These are phyloP conservation scores for Symbiodinium pilosum DNA, from an alignment of 73 alveolate genomes.

Conservation along the genomic window DNA sequence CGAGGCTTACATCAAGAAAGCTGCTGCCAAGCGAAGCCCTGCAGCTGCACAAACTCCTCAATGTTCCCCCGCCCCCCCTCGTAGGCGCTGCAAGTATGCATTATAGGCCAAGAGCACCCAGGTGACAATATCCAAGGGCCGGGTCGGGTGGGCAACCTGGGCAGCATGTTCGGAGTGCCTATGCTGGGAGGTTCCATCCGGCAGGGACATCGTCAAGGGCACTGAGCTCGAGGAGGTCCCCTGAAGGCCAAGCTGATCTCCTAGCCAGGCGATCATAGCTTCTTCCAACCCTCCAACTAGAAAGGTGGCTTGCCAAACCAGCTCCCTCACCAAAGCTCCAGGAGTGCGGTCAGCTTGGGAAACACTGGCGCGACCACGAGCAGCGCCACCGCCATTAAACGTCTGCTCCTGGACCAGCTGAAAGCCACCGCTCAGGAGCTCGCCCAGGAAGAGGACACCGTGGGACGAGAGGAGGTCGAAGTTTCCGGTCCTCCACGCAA, in stretches of 20 bases:
- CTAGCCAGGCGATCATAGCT: not conserved
- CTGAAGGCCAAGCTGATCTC: not conserved
- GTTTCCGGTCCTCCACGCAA: not conserved
- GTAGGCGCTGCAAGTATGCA: too few relatives aligned
- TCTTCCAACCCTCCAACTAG: not conserved
- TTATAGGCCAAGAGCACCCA: not conserved
- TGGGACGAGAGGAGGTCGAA: too few relatives aligned
- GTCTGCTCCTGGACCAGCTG: not conserved
- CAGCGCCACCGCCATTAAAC: not conserved
- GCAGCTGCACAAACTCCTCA: not conserved
- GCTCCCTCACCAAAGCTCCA: not conserved
- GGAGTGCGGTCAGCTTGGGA: not conserved
- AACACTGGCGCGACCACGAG: not conserved
- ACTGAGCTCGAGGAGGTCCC: not conserved
- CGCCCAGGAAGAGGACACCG: too few relatives aligned
- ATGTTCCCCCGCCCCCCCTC: not conserved
- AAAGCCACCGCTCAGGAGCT: too few relatives aligned
- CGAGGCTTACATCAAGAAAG: not conserved
- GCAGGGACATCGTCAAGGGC: not conserved
- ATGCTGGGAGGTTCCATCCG: too few relatives aligned
- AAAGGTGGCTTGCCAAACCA: not conserved
- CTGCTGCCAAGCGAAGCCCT: not conserved
- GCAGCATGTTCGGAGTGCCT: too few relatives aligned
- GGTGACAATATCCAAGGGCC: not conserved
- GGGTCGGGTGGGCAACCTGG: too few relatives aligned